Percentiles rank a stretch among this genome's conserved stretches.
These are phyloP conservation scores for Sanghuangporus sanghuang DNA, from an alignment of 1,284 basidiomycete species.

Conservation along the genomic window DNA sequence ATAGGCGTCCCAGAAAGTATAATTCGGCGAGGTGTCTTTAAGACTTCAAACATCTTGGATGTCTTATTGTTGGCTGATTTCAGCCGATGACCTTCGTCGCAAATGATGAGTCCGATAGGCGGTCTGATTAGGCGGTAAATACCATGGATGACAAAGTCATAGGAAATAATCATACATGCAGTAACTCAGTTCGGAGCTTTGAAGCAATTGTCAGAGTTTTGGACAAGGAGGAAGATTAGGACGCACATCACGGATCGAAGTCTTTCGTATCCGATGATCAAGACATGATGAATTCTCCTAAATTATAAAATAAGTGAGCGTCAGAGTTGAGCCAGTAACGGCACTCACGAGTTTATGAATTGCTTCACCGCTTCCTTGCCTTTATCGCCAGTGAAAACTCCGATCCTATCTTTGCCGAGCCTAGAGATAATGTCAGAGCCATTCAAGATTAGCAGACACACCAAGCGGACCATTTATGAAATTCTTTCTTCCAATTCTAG, in stretches of 20 bases:
- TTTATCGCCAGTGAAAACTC: constrained; percentile 78
- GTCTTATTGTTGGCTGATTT: constrained; percentile 94
- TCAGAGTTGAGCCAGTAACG: neutral
- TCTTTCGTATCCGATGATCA: constrained; percentile 95
- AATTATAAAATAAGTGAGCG: neutral
- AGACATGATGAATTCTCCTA: constrained; percentile 75
- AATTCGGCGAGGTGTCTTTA: constrained; percentile 71
- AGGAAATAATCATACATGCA: constrained; percentile 48
- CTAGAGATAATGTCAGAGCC: constrained; percentile 26
- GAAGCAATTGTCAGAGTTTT: neutral
- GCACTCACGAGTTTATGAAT: constrained; percentile 66
- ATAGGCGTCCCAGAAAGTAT: constrained; percentile 97
- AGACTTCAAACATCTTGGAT: constrained; percentile 78
- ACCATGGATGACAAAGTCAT: neutral
- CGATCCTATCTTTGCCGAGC: constrained; percentile 78
- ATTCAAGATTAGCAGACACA: constrained; percentile 1
- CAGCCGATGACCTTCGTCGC: constrained; percentile 95
- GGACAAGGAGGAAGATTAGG: neutral
- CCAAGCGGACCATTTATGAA: constrained; percentile 80
- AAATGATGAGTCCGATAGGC: constrained; percentile 89
- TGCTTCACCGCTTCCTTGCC: constrained; percentile 65
- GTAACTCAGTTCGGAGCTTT: constrained; percentile 53
- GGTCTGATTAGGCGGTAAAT: constrained; percentile 42
- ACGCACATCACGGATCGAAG: constrained; percentile 74
- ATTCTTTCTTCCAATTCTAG: constrained; percentile 95